These are phyloP conservation scores for Nicotiana rustica DNA, from an alignment of 305 asterid species.

Conservation along the genomic window DNA sequence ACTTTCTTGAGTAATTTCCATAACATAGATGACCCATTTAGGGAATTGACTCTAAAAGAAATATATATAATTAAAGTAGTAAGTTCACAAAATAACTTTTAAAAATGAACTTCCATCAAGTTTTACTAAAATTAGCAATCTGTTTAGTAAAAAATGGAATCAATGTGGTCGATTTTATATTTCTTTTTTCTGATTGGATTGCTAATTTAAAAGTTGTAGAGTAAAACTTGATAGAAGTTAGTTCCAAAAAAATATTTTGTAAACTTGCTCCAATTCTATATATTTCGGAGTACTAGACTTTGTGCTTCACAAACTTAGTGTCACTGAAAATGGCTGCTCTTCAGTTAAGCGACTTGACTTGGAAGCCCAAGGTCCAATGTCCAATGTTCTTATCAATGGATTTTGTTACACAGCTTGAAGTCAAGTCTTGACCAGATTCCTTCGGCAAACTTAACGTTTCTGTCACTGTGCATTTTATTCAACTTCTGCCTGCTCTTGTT, in stretches of 20 bases:
- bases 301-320: slow-evolving; percentile 10
- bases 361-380: background rate
- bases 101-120: background rate
- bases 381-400: background rate
- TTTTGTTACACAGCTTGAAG: background rate
- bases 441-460: background rate
- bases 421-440: background rate
- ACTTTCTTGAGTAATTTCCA: no score
- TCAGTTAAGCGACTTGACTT: background rate
- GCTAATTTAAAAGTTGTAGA: background rate
- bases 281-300: background rate
- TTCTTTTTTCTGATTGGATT: background rate
- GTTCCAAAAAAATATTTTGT: background rate
- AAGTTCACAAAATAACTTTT: background rate
- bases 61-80: background rate
- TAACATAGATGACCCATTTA: no score
- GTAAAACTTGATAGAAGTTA: background rate
- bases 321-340: background rate
- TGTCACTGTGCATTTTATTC: background rate
- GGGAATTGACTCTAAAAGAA: background rate
- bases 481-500: background rate
- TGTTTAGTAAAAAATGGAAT: background rate
- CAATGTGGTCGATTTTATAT: background rate
- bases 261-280: background rate
- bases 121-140: background rate